Conservation (phyloP, 208 protist species). For the Naegleria gruberi region DNA sequence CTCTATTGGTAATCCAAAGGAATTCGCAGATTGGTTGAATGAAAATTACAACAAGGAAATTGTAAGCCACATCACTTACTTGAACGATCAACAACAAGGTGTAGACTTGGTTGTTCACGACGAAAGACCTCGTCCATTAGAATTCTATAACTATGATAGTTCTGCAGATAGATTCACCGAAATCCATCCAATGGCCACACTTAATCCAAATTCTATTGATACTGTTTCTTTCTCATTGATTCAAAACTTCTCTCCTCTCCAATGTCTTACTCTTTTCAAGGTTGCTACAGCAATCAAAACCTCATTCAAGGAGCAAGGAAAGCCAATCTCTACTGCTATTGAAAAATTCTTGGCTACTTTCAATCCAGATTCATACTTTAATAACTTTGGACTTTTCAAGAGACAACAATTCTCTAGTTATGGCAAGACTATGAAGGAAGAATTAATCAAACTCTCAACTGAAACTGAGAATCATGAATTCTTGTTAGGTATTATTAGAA, state of each 20-base stretch:
- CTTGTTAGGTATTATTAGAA: background rate
- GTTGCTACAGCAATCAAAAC: background rate
- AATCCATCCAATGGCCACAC: background rate
- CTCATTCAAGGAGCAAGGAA: background rate
- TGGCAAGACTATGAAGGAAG: background rate
- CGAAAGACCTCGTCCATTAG: background rate
- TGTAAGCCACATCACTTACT: background rate
- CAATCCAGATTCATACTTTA: background rate
- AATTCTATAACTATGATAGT: background rate
- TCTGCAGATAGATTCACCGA: background rate
- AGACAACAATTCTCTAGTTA: background rate
- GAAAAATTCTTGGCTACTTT: background rate
- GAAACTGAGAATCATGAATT: background rate
- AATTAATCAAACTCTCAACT: background rate
- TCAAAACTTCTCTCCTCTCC: background rate
- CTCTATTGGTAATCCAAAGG: slow-evolving; percentile 12
- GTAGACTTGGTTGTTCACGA: background rate
- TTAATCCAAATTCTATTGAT: background rate
- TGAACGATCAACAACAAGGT: background rate
- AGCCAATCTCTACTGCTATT: background rate
- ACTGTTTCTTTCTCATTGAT: background rate
- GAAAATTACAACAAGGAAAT: background rate
- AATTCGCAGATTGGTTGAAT: slow-evolving; percentile 14
- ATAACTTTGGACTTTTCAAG: background rate
- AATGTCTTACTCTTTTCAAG: background rate